Percentiles rank a stretch among this genome's conserved stretches.
Evolutionary conservation across 140 eudicot genomes (phyloP).

Genomic region (Bidens hawaiensis): DNA sequence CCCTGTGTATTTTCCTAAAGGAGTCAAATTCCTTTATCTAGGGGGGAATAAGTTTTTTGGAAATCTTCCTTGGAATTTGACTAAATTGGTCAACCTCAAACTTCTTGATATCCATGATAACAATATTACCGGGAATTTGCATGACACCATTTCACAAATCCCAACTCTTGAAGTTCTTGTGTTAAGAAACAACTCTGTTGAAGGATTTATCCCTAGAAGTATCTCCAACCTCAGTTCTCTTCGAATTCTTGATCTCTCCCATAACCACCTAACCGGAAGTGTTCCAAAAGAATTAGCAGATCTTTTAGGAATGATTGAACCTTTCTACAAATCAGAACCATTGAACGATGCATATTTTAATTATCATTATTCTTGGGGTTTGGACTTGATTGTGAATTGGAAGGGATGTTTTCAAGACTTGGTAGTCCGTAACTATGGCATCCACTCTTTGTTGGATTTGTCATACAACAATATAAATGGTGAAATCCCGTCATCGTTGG

Average conservation of each 20-base stretch:
- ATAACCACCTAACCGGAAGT: too few species aligned
- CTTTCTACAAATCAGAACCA: conserved; percentile 9
- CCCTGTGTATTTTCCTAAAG: conserved; percentile 28
- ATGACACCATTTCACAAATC: conserved; percentile 24
- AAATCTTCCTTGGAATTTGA: conserved; percentile 37
- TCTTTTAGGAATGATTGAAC: conserved; percentile 39
- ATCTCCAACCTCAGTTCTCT: too few species aligned
- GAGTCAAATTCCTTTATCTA: conserved; percentile 30
- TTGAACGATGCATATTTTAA: too few species aligned
- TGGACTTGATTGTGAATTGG: conserved; percentile 42
- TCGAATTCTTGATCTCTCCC: too few species aligned
- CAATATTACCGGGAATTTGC: too few species aligned
- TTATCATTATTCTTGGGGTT: neutral
- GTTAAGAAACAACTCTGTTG: conserved; percentile 39
- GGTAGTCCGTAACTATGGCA: conserved; percentile 11
- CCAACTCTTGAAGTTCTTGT: conserved; percentile 36
- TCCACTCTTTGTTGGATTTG: conserved; percentile 49
- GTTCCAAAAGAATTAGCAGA: too few species aligned
- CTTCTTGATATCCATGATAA: conserved; percentile 55
- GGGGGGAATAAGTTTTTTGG: conserved; percentile 46
- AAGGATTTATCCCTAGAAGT: too few species aligned
- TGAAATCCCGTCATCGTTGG: conserved; percentile 41
- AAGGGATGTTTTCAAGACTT: conserved; percentile 37
- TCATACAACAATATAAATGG: conserved; percentile 36
- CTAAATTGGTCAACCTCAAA: conserved; percentile 33